Base-by-base conservation (phyloP, 306 rosid species). In the Mimosa bimucronata region DNA sequence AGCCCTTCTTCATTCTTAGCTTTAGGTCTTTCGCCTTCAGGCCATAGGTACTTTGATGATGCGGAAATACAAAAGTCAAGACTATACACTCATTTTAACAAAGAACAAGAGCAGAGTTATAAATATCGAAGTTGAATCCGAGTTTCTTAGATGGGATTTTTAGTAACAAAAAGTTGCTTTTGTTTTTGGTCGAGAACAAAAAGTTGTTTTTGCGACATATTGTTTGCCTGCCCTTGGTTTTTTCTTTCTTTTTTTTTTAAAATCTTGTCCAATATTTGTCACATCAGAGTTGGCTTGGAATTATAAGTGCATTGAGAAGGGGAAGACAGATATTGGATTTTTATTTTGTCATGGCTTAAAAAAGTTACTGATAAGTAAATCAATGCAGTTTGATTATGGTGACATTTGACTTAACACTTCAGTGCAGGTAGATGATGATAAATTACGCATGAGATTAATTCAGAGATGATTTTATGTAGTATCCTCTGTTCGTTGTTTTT, bases 1-100 rank as follows among this genome's bases (percentile, higher is more conserved):
- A 41, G 18, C 74, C 52, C 18, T 37, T 67, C 55, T 70, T 70
- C 46, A 18, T 70, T 70, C 55, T n/a, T 69, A 69, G 74, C n/a
- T 23, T 40, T 69, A 69, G 52, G 74, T 5, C 55, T 42, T 68
- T 69, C 1, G 11, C 74, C 55, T 31, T 67, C 50, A 40, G 25
- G 50, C 16, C 15, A 2, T 40, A 3, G 64, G 29, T 3, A n/a
- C 53, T 23, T 12, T 25, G 37, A 69, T 41, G n/a, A 69, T 21
- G 41, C 60, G 10, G 75, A 12, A 28, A 28, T 40, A 25, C 48
- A 7, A 34, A 34, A 71, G 23, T 31, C 12, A 15, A 71, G 25
- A 44, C 13, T 53, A 71, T 71, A 19, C 40, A 71, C 58, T 1
- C 41, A 44, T 26, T 70, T 42, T 70, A 42, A 25, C 74, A 15